Evolutionary conservation across 2,329 filamentous ascomycete species (phyloP).

Genomic region (Diplodia sapinea): DNA sequence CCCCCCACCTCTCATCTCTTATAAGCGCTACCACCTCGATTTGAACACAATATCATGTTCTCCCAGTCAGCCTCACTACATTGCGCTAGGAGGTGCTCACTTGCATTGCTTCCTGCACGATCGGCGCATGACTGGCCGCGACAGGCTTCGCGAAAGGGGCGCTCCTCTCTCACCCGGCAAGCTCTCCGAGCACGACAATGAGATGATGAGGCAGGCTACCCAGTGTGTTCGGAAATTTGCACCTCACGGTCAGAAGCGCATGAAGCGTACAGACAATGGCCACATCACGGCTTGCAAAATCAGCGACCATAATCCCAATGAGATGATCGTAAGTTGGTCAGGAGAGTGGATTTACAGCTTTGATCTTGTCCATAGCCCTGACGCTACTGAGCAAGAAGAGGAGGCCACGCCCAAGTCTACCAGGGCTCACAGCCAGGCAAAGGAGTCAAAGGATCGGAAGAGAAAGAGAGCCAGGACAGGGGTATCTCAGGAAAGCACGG

Average conservation of each 20-base stretch:
- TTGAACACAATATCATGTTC: constrained; percentile 73
- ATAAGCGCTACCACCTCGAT: constrained; percentile 67
- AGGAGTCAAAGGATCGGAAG: constrained; percentile 54
- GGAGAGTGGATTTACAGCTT: constrained; percentile 71
- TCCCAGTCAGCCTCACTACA: constrained; percentile 70
- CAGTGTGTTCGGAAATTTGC: constrained; percentile 71
- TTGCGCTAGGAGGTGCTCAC: constrained; percentile 71
- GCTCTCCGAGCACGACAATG: constrained; percentile 56
- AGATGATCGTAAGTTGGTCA: constrained; percentile 72
- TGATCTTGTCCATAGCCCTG: constrained; percentile 65
- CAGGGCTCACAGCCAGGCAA: constrained; percentile 32
- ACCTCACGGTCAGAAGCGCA: constrained; percentile 62
- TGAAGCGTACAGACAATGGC: constrained; percentile 61
- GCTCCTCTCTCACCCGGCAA: constrained; percentile 50
- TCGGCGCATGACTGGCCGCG: constrained; percentile 69
- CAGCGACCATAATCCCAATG: constrained; percentile 70
- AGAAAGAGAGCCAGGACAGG: constrained; percentile 61
- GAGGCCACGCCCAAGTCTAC: not conserved
- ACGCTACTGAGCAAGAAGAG: constrained; percentile 54
- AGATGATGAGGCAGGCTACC: constrained; percentile 64
- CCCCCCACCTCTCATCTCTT: constrained; percentile 69
- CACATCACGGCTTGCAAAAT: constrained; percentile 76
- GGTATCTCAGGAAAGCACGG: constrained; percentile 50
- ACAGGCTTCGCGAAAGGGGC: constrained; percentile 61
- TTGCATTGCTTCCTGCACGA: constrained; percentile 73